Evolutionary conservation across 164 flowering plant species (phyloP).

Genomic region (Kalanchoe fedtschenkoi): DNA sequence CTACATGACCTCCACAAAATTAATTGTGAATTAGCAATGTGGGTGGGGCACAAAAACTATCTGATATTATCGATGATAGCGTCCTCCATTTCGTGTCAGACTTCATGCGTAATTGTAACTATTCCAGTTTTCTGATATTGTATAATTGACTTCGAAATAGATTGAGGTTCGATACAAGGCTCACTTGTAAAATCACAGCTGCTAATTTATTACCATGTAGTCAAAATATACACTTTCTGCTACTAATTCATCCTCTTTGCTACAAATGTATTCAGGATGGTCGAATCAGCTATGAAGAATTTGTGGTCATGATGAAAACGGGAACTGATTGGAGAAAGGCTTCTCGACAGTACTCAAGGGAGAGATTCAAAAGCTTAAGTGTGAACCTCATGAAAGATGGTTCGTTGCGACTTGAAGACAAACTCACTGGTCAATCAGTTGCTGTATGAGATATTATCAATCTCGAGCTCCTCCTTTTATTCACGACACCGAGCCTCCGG

Average conservation of each 20-base stretch:
- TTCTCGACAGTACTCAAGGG: slow-evolving; percentile 91
- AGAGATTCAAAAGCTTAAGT: slow-evolving; percentile 93
- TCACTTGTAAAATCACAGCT: neutral
- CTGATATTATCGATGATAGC: neutral
- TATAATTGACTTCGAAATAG: neutral
- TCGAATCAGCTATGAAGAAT: slow-evolving; percentile 83
- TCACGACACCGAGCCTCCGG: neutral
- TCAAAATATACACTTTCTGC: neutral
- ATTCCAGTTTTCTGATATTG: neutral
- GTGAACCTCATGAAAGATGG: slow-evolving; percentile 94
- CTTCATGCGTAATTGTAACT: neutral
- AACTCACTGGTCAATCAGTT: slow-evolving; percentile 37
- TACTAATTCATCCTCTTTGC: neutral
- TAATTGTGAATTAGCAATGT: neutral
- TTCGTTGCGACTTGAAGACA: slow-evolving; percentile 65
- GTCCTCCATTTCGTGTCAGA: too few relatives aligned
- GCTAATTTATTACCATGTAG: neutral
- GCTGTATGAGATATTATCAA: slow-evolving; percentile 22
- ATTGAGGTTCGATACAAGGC: neutral
- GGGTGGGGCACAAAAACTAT: neutral
- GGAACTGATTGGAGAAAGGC: slow-evolving; percentile 99
- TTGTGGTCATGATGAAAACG: slow-evolving; percentile 97
- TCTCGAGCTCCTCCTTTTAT: neutral
- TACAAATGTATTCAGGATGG: slow-evolving; percentile 51
- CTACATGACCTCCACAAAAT: neutral